phyloP scores from a whole-genome alignment of 1,284 basidiomycete species.

The Fomitopsis palustris region DNA sequence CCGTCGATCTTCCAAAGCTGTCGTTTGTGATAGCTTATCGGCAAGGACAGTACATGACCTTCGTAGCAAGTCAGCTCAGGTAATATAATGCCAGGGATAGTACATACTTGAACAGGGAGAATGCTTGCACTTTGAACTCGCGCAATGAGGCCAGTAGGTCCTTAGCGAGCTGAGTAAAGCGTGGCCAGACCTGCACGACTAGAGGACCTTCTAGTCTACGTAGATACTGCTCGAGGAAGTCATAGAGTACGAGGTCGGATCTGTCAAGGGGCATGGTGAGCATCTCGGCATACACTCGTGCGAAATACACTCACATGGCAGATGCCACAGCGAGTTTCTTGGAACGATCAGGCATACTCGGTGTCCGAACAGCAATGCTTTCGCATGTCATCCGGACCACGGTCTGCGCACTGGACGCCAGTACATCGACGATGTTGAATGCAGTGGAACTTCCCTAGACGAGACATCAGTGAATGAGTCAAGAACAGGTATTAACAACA shows the following conservation, averaged over 20 bases:
- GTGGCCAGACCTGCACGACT: slow-evolving; percentile 88
- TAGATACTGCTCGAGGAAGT: slow-evolving; percentile 90
- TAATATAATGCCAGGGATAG: not conserved
- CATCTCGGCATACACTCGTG: not conserved
- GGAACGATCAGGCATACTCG: slow-evolving; percentile 49
- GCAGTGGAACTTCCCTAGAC: slow-evolving; percentile 41
- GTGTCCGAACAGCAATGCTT: slow-evolving; percentile 59
- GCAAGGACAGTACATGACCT: slow-evolving; percentile 82
- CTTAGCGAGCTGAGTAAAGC: slow-evolving; percentile 77
- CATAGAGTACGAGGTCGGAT: slow-evolving; percentile 67
- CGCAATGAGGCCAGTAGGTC: slow-evolving; percentile 66
- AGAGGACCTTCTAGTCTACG: slow-evolving; percentile 82
- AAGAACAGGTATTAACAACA: slow-evolving; percentile 17
- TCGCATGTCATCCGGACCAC: slow-evolving; percentile 91
- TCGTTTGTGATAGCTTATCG: slow-evolving; percentile 84
- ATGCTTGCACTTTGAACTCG: slow-evolving; percentile 69
- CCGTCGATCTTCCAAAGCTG: slow-evolving; percentile 86
- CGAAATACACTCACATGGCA: slow-evolving; percentile 50
- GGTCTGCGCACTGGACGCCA: slow-evolving; percentile 84
- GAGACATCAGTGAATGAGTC: not conserved
- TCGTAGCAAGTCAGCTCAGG: not conserved
- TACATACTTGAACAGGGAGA: slow-evolving; percentile 68
- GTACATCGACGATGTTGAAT: slow-evolving; percentile 81
- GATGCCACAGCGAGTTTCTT: slow-evolving; percentile 59
- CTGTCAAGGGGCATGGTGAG: slow-evolving; percentile 32